Percentiles rank a stretch among this genome's conserved stretches.
Conservation (phyloP, 352 stramenopile species). For the Pythium myriotylum region DNA sequence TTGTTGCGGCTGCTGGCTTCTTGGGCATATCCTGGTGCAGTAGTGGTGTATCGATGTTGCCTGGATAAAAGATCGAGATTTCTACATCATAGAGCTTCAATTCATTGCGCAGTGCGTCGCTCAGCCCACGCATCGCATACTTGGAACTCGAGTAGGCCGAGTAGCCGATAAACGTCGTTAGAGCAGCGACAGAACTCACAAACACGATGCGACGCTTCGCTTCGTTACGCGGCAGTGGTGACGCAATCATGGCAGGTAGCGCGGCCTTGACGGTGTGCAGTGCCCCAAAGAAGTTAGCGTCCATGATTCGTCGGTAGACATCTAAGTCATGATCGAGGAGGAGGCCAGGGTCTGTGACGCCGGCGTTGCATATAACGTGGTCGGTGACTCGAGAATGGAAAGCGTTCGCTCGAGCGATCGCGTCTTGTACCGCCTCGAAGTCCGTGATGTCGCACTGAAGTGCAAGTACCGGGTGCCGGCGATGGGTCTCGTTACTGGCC, state of each 20-base stretch:
- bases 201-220: conserved; percentile 48
- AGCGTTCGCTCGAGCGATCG: conserved; percentile 47
- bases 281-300: conserved; percentile 60
- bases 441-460: conserved; percentile 48
- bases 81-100: conserved; percentile 71
- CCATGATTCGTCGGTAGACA: conserved; percentile 47
- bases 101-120: conserved; percentile 86
- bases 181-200: conserved; percentile 47
- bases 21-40: too few species aligned
- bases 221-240: conserved; percentile 2
- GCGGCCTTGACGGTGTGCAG: conserved; percentile 61
- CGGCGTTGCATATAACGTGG: conserved; percentile 55
- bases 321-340: conserved; percentile 54
- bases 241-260: conserved; percentile 55
- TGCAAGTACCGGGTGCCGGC: conserved; percentile 39
- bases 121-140: conserved; percentile 89
- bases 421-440: conserved; percentile 32
- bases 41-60: conserved; percentile 41
- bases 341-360: conserved; percentile 35
- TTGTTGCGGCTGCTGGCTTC: too few species aligned
- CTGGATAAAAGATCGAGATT: conserved; percentile 89
- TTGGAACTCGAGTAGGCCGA: conserved; percentile 88
- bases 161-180: conserved; percentile 80
- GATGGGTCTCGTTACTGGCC: neutral
- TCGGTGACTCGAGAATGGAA: conserved; percentile 58